Conservation (phyloP, 2,329 filamentous ascomycete species). For the Fonsecaea pugnacius region DNA sequence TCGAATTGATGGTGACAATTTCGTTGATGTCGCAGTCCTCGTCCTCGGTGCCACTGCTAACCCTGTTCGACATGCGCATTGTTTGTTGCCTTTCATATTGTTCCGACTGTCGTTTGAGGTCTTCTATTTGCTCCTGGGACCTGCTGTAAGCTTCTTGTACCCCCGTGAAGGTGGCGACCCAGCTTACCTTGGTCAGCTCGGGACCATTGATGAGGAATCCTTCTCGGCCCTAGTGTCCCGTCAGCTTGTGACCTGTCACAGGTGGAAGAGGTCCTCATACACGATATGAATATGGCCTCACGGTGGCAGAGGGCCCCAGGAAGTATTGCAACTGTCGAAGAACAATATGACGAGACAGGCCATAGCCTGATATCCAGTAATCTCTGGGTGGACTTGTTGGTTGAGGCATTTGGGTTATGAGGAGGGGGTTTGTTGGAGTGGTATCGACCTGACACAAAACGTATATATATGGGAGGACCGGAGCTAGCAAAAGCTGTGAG, state of each 20-base stretch:
- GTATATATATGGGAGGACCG: background rate
- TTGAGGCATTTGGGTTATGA: slow-evolving; percentile 27
- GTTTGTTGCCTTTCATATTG: slow-evolving; percentile 56
- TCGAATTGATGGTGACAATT: slow-evolving; percentile 32
- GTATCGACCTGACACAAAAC: slow-evolving; percentile 15
- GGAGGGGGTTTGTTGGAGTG: background rate
- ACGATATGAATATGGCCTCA: slow-evolving; percentile 54
- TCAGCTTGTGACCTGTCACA: slow-evolving; percentile 17
- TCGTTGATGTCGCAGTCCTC: slow-evolving; percentile 37
- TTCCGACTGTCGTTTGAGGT: slow-evolving; percentile 52
- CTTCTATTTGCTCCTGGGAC: slow-evolving; percentile 54
- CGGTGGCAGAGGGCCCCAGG: slow-evolving; percentile 53
- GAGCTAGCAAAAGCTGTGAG: background rate
- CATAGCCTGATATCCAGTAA: slow-evolving; percentile 56
- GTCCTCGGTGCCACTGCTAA: slow-evolving; percentile 23
- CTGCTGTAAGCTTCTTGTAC: slow-evolving; percentile 8
- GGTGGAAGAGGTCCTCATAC: slow-evolving; percentile 39
- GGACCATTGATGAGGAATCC: slow-evolving; percentile 54
- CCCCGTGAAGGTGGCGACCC: slow-evolving; percentile 4
- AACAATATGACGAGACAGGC: slow-evolving; percentile 55
- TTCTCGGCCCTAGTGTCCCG: slow-evolving; percentile 49
- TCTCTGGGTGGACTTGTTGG: slow-evolving; percentile 39
- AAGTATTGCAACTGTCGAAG: slow-evolving; percentile 55
- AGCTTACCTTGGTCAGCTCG: slow-evolving; percentile 51
- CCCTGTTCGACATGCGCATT: slow-evolving; percentile 45